Evolutionary conservation across 352 stramenopile genomes (phyloP).

Genomic region (Poterioochromonas sp.): DNA sequence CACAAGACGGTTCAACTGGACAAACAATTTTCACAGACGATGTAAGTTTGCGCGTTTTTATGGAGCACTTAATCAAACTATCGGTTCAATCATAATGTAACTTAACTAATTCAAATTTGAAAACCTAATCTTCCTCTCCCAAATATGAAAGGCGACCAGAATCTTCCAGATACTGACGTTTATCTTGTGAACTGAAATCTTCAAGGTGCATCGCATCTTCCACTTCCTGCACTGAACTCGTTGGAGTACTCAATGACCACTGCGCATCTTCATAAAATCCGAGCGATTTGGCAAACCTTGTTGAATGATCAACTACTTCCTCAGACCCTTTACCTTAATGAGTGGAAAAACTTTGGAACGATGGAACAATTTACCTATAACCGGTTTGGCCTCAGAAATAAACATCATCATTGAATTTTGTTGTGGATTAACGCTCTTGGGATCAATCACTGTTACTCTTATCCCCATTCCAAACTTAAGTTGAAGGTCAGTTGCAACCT

Average conservation of each 20-base stretch:
- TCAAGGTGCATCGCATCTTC: not conserved
- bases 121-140: not conserved
- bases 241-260: not conserved
- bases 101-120: not conserved
- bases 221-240: not conserved
- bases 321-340: too few relatives aligned
- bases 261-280: slow-evolving; percentile 12
- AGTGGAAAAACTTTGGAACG: not conserved
- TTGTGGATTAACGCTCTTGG: too few relatives aligned
- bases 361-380: too few relatives aligned
- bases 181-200: not conserved
- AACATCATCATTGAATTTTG: not conserved
- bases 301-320: not conserved
- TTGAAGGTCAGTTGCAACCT: slow-evolving; percentile 9
- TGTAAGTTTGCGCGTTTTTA: slow-evolving; percentile 99
- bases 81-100: slow-evolving; percentile 54
- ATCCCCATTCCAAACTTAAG: slow-evolving; percentile 19
- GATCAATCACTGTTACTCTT: not conserved
- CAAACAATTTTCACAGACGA: slow-evolving; percentile 98
- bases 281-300: slow-evolving; percentile 11
- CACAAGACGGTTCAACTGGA: slow-evolving; percentile 39
- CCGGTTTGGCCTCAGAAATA: not conserved
- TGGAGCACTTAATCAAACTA: slow-evolving; percentile 94
- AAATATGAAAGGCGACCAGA: not conserved
- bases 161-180: not conserved